Evolutionary conservation across 495 filamentous ascomycete genomes (phyloP).

Genomic region (Parathielavia appendiculata): DNA sequence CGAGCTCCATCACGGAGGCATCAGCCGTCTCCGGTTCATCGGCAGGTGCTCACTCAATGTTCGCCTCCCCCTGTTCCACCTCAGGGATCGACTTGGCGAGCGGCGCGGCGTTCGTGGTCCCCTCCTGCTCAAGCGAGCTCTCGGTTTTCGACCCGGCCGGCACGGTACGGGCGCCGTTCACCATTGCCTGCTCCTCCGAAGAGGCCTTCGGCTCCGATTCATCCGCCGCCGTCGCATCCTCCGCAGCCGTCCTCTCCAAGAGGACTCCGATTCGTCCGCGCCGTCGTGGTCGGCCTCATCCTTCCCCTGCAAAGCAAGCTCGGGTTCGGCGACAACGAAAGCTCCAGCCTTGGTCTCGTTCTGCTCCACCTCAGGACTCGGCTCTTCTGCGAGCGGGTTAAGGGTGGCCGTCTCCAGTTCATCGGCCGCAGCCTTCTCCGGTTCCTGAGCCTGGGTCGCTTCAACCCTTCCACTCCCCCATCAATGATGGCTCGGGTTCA

Average conservation of each 20-base stretch:
- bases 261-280: neutral
- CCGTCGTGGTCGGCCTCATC: neutral
- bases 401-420: neutral
- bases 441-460: neutral
- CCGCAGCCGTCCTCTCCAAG: neutral
- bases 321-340: neutral
- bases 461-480: neutral
- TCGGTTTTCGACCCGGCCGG: neutral
- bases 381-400: neutral
- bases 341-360: neutral
- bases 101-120: neutral
- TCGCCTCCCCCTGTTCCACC: constrained; percentile 1
- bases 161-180: neutral
- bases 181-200: neutral
- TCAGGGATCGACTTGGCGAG: neutral
- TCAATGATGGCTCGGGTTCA: neutral
- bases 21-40: neutral
- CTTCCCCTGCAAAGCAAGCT: neutral
- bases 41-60: neutral
- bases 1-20: neutral
- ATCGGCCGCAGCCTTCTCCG: neutral
- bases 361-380: constrained; percentile 7
- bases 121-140: neutral
- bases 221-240: neutral
- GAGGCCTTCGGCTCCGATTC: constrained; percentile 3